Base-by-base conservation (phyloP, 208 protist species). In the Leishmania gerbilli region DNA sequence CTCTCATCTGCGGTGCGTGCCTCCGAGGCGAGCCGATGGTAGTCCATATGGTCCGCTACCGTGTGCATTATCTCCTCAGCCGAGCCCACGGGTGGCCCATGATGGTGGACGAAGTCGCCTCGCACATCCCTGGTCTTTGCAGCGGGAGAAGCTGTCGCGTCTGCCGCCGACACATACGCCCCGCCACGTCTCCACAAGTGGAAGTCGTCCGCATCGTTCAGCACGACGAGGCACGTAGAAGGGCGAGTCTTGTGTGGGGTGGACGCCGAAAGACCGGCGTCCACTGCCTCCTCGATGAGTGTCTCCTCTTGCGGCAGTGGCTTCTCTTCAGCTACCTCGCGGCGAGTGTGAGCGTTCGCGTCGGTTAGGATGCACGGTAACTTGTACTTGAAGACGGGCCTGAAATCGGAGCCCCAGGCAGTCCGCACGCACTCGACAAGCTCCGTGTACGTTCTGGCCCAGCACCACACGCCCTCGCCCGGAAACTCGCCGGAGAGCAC, bases 401-500 rank as follows among this genome's bases (percentile, higher is more conserved):
- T 47, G 64, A 71, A 79, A 49, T 69, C 62, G n/a, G 7, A 2
- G 0, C 76, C 76, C 76, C 76, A 79, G 62, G 62, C 76, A 51
- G 7, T 24, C 62, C 58, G 31, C 55, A 60, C 76, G 49, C 76
- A 79, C 62, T 68, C 5, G 24, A 79, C 76, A 19, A 79, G 76
- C 58, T 79, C 76, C 27, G 76, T 56, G n/a, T 79, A 79, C 9
- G 76, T 56, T 49, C 11, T 68, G 11, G 76, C 76, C 62, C 76
- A 79, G 60, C 58, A 79, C 76, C 76, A 79, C 8, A 79, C 76
- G 11, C 76, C 76, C 64, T 79, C 76, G 34, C 76, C 76, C 58
- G 76, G 76, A n/a, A 62, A 79, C 49, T 51, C 76, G 31, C 76
- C 76, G 62, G 31, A 68, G 58, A 79, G 76, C 19, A 79, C 27